Evolutionary conservation across 768 basidiomycete species (phyloP).

Genomic region (Favolaschia claudopus): DNA sequence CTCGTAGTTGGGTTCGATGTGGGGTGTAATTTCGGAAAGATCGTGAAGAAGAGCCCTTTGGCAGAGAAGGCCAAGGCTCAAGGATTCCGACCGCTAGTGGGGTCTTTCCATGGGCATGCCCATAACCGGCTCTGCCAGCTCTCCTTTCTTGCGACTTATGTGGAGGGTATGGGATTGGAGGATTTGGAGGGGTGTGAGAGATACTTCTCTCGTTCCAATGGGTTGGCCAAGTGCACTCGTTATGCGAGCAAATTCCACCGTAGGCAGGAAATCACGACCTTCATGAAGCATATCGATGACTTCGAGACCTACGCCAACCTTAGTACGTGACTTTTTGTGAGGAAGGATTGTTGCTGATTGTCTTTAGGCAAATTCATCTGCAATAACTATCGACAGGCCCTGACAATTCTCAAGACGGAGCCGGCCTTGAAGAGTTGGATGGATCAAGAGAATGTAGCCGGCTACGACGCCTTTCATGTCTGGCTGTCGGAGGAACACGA

Average conservation of each 20-base stretch:
- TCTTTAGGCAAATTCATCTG: slow-evolving; percentile 6
- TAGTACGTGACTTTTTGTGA: background rate
- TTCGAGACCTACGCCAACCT: slow-evolving; percentile 2
- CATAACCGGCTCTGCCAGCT: slow-evolving; percentile 5
- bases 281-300: background rate
- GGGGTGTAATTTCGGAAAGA: slow-evolving; percentile 15
- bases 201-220: slow-evolving; percentile 2
- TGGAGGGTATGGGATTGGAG: slow-evolving; percentile 3
- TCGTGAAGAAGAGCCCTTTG: background rate
- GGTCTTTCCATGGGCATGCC: slow-evolving; percentile 5
- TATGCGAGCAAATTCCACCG: background rate
- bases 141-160: slow-evolving; percentile 5
- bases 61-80: background rate
- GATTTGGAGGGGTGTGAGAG: slow-evolving; percentile 17
- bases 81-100: background rate
- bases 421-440: background rate
- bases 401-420: slow-evolving; percentile 16
- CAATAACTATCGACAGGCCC: slow-evolving; percentile 28
- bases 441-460: background rate
- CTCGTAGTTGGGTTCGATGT: too few species aligned
- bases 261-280: background rate
- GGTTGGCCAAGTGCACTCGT: background rate
- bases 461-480: background rate
- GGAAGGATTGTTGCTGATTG: background rate
- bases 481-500: slow-evolving; percentile 22